Evolutionary conservation across 257 asterid species (phyloP).

Genomic region (Solanum stenotomum): DNA sequence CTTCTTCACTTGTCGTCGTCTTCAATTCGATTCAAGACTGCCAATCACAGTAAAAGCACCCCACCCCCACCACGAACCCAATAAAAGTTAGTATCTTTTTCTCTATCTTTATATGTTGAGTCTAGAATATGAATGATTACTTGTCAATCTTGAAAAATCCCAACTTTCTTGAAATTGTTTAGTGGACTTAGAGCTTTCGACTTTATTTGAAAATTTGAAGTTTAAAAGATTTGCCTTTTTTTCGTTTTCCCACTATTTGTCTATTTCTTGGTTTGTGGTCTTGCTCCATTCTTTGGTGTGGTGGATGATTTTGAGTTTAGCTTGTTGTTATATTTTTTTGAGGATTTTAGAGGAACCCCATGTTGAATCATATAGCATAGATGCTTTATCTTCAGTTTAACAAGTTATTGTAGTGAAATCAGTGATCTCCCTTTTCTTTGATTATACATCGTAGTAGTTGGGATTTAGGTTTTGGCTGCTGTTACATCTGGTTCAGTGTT

Average conservation of each 20-base stretch:
- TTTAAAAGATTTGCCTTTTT: not conserved
- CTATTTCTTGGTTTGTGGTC: not conserved
- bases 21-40: not conserved
- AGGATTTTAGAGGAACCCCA: not conserved
- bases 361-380: not conserved
- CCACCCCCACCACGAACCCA: not conserved
- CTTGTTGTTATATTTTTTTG: not conserved
- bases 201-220: not conserved
- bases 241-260: not conserved
- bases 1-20: not conserved
- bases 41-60: not conserved
- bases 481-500: not conserved
- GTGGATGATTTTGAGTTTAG: not conserved
- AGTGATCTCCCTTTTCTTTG: not conserved
- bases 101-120: not conserved
- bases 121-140: not conserved
- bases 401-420: not conserved
- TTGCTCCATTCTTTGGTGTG: not conserved
- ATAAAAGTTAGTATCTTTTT: not conserved
- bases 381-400: not conserved
- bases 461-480: not conserved
- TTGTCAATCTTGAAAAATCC: not conserved
- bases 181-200: not conserved
- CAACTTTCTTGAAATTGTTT: not conserved
- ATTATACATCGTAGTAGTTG: not conserved